Base-by-base conservation (phyloP, 805 yeast species). In the Candida jianshihensis region DNA sequence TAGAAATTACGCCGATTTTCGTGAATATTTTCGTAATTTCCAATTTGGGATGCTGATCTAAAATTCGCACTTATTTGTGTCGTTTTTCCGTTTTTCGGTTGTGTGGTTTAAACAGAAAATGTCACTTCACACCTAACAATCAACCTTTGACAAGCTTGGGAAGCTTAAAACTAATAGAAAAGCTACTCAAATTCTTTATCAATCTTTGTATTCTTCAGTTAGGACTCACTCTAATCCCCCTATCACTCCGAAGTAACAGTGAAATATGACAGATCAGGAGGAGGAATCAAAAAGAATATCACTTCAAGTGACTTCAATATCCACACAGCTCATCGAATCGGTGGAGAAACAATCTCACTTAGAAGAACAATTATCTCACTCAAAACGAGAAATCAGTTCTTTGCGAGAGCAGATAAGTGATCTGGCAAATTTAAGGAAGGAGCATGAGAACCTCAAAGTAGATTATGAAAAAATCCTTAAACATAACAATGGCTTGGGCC, bases 271-370 rank as follows among this genome's bases (percentile, higher is more conserved):
- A 3, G 34, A 29, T 11, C 34, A 34, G 14, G 53, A 51, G 10
- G 71, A 63, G 25, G 70, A 65, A 43, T 49, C 53, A 17, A 55
- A 56, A 30, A 59, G 81, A 34, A 61, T 78, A 22, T 67, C 80
- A 1, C 53, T 65, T 30, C 81, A 78, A 57, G 74, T 78, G 37
- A 63, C 78, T 5, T 55, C 71, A 19, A 55, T 78, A 30, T 75
- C 81, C 14, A 78, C 83, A 2, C 72, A 70, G 51, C 61, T 78
- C 37, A 72, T 78, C 26, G 78, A 79, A 22, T 73, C 79, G 15
- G 71, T 77, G 6, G 76, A 73, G 40, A 72, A 68, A 42, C 80
- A 71, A 56, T 69, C 74, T 37, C 68, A 62, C 28, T 51, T 78
- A 41, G 84, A 77, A 45, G 78, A 71, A 41, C 62, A 64, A 31